Percentiles rank a stretch among this genome's conserved stretches.
These are phyloP conservation scores for Penicillium brasilianum DNA, from an alignment of 2,329 filamentous ascomycete genomes.

Conservation along the genomic window DNA sequence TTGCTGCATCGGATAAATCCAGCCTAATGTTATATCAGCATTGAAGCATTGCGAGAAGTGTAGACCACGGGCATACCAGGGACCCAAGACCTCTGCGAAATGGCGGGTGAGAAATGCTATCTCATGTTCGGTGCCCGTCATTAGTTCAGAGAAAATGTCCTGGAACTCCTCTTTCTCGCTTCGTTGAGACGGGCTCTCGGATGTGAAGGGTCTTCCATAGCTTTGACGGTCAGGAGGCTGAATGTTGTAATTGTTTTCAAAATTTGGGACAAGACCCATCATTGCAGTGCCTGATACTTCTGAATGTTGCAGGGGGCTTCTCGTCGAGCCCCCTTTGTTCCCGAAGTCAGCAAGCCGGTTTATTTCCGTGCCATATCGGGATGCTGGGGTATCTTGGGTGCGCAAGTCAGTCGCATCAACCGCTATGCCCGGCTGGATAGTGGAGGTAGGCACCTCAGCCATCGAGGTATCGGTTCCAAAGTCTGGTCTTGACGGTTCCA, in stretches of 20 bases:
- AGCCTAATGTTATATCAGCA: slow-evolving; percentile 35
- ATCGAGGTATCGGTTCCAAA: neutral
- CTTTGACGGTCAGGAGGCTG: slow-evolving; percentile 7
- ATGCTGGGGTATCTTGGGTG: neutral
- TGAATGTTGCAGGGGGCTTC: slow-evolving; percentile 12
- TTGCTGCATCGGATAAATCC: slow-evolving; percentile 47
- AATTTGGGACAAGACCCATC: slow-evolving; percentile 4
- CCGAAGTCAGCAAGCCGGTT: neutral
- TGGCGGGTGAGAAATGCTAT: slow-evolving; percentile 45
- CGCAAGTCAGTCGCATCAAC: neutral
- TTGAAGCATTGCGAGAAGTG: neutral
- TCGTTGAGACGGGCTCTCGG: slow-evolving; percentile 28
- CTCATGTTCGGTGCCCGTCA: slow-evolving; percentile 46
- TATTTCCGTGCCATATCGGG: neutral
- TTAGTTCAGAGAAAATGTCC: slow-evolving; percentile 44
- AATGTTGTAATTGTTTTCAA: slow-evolving; percentile 10
- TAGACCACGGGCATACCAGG: slow-evolving; percentile 35
- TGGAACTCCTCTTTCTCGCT: slow-evolving; percentile 40
- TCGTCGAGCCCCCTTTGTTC: slow-evolving; percentile 2
- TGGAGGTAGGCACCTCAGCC: neutral
- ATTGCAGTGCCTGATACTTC: slow-evolving; percentile 18
- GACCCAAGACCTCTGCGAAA: slow-evolving; percentile 42
- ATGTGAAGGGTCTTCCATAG: slow-evolving; percentile 10
- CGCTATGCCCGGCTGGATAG: neutral
- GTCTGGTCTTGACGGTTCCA: neutral